Evolutionary conservation across 2,329 filamentous ascomycete species (phyloP).

Genomic region (Colletotrichum sp.): DNA sequence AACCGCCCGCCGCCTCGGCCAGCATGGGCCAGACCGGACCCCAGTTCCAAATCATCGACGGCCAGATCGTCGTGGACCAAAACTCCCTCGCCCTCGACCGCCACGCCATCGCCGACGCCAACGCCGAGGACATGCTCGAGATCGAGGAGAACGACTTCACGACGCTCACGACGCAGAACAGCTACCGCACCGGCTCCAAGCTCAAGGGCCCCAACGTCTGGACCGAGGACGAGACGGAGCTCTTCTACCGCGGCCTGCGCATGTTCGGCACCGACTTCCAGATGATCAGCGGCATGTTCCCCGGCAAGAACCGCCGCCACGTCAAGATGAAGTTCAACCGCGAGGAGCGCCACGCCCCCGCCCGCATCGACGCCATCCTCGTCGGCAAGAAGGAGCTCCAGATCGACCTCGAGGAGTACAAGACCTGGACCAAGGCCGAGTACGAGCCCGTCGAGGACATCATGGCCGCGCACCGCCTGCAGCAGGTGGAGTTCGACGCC

Average conservation of each 20-base stretch:
- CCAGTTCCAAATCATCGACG: constrained; percentile 70
- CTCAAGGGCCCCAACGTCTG: constrained; percentile 69
- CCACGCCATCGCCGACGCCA: constrained; percentile 64
- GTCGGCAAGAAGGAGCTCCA: constrained; percentile 60
- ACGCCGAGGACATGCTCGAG: constrained; percentile 59
- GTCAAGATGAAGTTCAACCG: constrained; percentile 85
- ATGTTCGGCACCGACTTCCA: constrained; percentile 86
- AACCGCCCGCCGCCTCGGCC: constrained; percentile 17
- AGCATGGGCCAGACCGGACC: constrained; percentile 41
- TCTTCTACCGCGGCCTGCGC: constrained; percentile 75
- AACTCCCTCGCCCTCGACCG: constrained; percentile 70
- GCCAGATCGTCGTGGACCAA: constrained; percentile 74
- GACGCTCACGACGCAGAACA: constrained; percentile 69
- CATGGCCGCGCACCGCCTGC: constrained; percentile 56
- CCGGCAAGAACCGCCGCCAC: constrained; percentile 70
- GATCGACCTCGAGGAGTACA: constrained; percentile 67
- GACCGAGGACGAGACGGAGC: constrained; percentile 72
- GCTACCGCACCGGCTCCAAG: constrained; percentile 67
- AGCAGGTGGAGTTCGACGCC: constrained; percentile 48
- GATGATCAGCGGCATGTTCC: constrained; percentile 79
- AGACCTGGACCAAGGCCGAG: constrained; percentile 51
- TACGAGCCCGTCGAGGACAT: constrained; percentile 61
- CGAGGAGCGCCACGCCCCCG: constrained; percentile 72
- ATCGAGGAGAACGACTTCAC: constrained; percentile 83
- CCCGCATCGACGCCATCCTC: constrained; percentile 67